Percentiles rank a stretch among this genome's conserved stretches.
Evolutionary conservation across 371 early-diverging fungal genomes (phyloP).

Genomic region (Coemansia sp.): DNA sequence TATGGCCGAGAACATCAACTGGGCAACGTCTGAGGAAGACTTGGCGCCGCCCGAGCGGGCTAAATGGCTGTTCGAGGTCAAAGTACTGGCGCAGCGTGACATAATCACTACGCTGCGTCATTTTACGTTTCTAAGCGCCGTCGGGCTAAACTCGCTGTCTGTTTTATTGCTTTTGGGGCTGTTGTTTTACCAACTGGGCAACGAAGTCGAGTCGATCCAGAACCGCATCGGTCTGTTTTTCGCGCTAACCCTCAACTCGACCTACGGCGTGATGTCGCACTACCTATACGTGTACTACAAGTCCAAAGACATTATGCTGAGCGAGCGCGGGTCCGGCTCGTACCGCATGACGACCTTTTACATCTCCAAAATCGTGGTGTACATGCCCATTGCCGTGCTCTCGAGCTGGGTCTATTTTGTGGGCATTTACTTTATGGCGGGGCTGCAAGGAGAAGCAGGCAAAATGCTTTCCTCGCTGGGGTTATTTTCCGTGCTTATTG

Average conservation of each 20-base stretch:
- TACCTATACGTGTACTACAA: slow-evolving; percentile 48
- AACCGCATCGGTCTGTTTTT: slow-evolving; percentile 53
- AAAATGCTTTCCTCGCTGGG: slow-evolving; percentile 42
- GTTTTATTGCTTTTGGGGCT: slow-evolving; percentile 41
- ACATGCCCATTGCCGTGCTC: slow-evolving; percentile 48
- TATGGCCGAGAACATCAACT: slow-evolving; percentile 8
- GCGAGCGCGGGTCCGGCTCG: slow-evolving; percentile 50
- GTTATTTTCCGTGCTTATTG: slow-evolving; percentile 42
- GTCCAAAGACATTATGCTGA: slow-evolving; percentile 49
- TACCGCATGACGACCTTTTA: slow-evolving; percentile 53
- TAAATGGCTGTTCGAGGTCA: slow-evolving; percentile 39
- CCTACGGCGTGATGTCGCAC: slow-evolving; percentile 50
- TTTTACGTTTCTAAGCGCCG: slow-evolving; percentile 38
- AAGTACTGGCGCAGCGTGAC: slow-evolving; percentile 37
- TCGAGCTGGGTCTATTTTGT: slow-evolving; percentile 52
- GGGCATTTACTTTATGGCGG: slow-evolving; percentile 53
- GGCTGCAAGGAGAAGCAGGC: slow-evolving; percentile 39
- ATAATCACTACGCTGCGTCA: slow-evolving; percentile 36
- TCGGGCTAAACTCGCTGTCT: slow-evolving; percentile 24
- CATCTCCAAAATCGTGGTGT: slow-evolving; percentile 43
- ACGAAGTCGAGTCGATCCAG: slow-evolving; percentile 48
- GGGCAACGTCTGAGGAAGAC: slow-evolving; percentile 30
- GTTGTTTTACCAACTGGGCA: slow-evolving; percentile 46
- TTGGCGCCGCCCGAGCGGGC: slow-evolving; percentile 29
- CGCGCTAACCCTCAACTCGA: slow-evolving; percentile 49